These are phyloP conservation scores for Mycosphaerella arachidis DNA, from an alignment of 2,329 filamentous ascomycete genomes.

Conservation along the genomic window DNA sequence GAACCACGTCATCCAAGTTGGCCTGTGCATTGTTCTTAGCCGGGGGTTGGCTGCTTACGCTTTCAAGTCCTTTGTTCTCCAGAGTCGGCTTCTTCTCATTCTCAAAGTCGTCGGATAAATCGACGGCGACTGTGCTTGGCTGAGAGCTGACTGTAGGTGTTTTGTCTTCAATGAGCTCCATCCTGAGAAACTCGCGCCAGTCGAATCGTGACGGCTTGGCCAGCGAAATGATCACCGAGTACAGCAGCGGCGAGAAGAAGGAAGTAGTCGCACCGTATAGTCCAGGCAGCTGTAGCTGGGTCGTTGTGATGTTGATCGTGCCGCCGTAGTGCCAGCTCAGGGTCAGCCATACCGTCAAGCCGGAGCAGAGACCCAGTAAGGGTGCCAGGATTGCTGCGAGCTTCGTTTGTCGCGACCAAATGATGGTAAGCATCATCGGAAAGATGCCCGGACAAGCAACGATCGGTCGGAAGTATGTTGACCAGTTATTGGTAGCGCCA, in stretches of 20 bases:
- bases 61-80: not conserved
- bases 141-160: constrained; percentile 10
- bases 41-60: not conserved
- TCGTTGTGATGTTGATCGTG: constrained; percentile 39
- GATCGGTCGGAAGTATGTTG: constrained; percentile 40
- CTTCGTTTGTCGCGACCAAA: constrained; percentile 45
- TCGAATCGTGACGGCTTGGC: constrained; percentile 34
- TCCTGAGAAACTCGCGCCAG: constrained; percentile 45
- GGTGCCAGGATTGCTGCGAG: constrained; percentile 44
- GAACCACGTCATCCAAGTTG: constrained; percentile 32
- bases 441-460: constrained; percentile 44
- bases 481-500: constrained; percentile 48
- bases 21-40: not conserved
- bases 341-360: constrained; percentile 42
- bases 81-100: constrained; percentile 2
- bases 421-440: constrained; percentile 42
- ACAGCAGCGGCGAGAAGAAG: constrained; percentile 45
- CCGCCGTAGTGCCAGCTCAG: constrained; percentile 40
- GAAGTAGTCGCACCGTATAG: constrained; percentile 45
- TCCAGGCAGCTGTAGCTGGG: constrained; percentile 38
- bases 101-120: not conserved
- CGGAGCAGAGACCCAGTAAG: constrained; percentile 41
- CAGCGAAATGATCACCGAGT: constrained; percentile 44
- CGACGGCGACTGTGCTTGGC: not conserved
- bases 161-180: constrained; percentile 43